Percentiles rank a stretch among this genome's conserved stretches.
phyloP scores from a whole-genome alignment of 1,139 yeast genomes.

The Blastobotrys ciferrii region DNA sequence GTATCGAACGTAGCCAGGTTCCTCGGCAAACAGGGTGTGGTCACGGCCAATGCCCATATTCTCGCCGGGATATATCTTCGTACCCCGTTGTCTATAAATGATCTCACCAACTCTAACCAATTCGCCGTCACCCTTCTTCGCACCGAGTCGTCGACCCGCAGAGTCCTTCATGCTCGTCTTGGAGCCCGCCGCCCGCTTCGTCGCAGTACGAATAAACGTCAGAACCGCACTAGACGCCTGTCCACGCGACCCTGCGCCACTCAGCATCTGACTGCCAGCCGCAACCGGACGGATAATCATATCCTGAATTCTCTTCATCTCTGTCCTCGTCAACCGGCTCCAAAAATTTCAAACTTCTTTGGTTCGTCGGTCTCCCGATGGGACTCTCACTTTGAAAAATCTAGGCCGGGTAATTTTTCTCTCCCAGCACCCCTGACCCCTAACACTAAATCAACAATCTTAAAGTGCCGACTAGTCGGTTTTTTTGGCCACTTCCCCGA shows the following conservation, averaged over 20 bases:
- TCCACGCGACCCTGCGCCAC: slow-evolving; percentile 1
- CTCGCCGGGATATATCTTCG: slow-evolving; percentile 94
- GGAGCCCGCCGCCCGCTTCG: slow-evolving; percentile 92
- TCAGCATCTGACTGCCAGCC: background rate
- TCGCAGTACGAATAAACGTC: slow-evolving; percentile 71
- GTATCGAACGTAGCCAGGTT: slow-evolving; percentile 90
- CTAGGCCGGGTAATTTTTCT: background rate
- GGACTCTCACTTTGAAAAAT: too few relatives aligned
- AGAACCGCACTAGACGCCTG: slow-evolving; percentile 1
- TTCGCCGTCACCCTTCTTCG: slow-evolving; percentile 77
- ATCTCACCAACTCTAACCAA: slow-evolving; percentile 78
- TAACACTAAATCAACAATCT: too few relatives aligned
- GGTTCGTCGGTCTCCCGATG: background rate
- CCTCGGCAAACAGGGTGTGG: slow-evolving; percentile 86
- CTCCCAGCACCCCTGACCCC: too few relatives aligned
- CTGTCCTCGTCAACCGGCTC: background rate
- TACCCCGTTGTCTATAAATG: slow-evolving; percentile 92
- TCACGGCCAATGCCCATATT: slow-evolving; percentile 85
- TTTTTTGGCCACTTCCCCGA: too few relatives aligned
- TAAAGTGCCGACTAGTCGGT: too few relatives aligned
- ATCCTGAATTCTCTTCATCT: background rate
- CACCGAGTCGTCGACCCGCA: slow-evolving; percentile 91
- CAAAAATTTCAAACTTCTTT: background rate
- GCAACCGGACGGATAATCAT: background rate
- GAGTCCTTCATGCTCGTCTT: slow-evolving; percentile 92